Evolutionary conservation across 345 rosid species (phyloP), one percentile per base, ranked within the genome.

Genomic region (Cardamine occulta): DNA sequence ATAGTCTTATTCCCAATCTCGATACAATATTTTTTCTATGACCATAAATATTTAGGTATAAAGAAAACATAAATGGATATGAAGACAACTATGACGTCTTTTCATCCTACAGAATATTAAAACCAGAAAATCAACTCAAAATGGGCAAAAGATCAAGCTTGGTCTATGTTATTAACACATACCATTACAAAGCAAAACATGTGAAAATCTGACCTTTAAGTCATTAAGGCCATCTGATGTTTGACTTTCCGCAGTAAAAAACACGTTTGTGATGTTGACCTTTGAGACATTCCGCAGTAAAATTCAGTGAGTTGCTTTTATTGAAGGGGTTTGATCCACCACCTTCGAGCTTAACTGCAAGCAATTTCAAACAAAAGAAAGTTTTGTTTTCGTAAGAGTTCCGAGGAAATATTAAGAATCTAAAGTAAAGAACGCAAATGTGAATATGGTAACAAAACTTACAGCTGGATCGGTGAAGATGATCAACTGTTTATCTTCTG

Each of bases 381-480:
- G n/a, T 37, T 37, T 4, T 49, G 68, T 61, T 49, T 44, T 71
- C 18, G 8, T 51, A n/a, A 5, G 6, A n/a, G 8, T 63, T 26
- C 53, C 3, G 15, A 24, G 21, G 17, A 2, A 23, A 39, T 11
- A 3, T 21, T 56, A 56, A 45, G 7, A 14, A 44, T 44, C 18
- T 44, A 73, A 42, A 55, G 18, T 11, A 21, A 35, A 49, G 59
- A 35, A 29, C 35, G 8, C 28, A 75, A 55, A 66, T 65, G 59
- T 11, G 19, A 57, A 66, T 31, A 18, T 37, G 54, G 37, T 28
- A 68, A 23, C 49, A 77, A 63, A 62, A 86, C 95, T 86, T 84
- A 95, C 99, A 45, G 91, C 84, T 76, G 97, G 97, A 79, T 92
- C 86, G 0, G 97, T 90, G 91, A 87, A 95, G 79, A 95, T 81